Base-by-base conservation (phyloP, 768 basidiomycete species). In the Leucogyrophana mollusca region DNA sequence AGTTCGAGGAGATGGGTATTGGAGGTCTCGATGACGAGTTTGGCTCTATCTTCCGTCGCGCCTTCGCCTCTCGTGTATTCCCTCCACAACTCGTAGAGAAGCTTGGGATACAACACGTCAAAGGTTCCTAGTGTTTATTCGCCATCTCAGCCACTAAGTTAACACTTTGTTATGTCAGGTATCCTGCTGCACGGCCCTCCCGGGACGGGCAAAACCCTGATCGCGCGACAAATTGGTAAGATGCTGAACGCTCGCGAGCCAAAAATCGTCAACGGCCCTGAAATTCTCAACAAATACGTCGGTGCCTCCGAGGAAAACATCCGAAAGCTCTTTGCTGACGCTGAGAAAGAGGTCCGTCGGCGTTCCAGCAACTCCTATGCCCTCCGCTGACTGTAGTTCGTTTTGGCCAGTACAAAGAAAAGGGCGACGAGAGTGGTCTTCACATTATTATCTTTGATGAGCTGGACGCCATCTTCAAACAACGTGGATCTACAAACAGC, bases 371-470 rank as follows among this genome's bases (percentile, higher is more conserved):
- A 7, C 6, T 32, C 21, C 11, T 24, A n/a, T 18, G 18, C n/a
- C 27, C 14, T 23, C 2, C 3, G 1, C 4, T 7, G 24, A 33
- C 7, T 24, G 3, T 1, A 10, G 23, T n/a, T n/a, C n/a, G n/a
- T 18, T 9, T 2, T 10, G 20, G 33, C 4, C 54, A 94, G 90
- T 98, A 94, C 73, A 98, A 96, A 66, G 91, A 90, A 55, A 97
- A 97, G 67, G 90, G 87, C 6, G 95, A 98, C 54, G 94, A 97
- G 55, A 95, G 93, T 67, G 94, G 92, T 3, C 70, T 99, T 38
- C 96, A 99, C 60, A 98, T 99, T 71, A 97, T 99, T 71, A 99
- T 99, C 51, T 99, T 99, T 59, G 96, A 99, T 64, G 96, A 99
- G 68, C 68, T 99, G 56, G 96, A 99, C 60, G 96, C 96, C 13